A percentile compares a stretch with the other conserved stretches of the same genome.
Evolutionary conservation across 148 eudicot species (phyloP).

Genomic region (Tetragonia tetragonoides): DNA sequence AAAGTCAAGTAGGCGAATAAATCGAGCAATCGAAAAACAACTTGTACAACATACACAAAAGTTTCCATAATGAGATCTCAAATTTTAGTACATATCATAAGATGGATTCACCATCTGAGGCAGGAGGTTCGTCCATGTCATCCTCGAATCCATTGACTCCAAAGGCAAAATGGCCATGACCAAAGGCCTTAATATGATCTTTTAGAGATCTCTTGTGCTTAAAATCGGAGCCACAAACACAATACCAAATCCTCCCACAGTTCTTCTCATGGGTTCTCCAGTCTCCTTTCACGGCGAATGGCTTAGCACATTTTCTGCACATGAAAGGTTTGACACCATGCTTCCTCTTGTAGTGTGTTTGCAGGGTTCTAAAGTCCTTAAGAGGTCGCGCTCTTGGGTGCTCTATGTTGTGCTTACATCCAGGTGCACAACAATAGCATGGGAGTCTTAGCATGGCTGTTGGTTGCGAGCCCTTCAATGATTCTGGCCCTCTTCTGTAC

Average conservation of each 20-base stretch:
- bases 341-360: constrained; percentile 65
- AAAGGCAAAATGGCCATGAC: constrained; percentile 28
- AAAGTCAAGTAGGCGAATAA: too few relatives aligned
- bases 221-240: constrained; percentile 58
- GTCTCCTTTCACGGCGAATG: constrained; percentile 59
- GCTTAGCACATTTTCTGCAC: constrained; percentile 54
- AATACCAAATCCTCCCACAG: constrained; percentile 60
- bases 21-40: not conserved
- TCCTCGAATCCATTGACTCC: constrained; percentile 23
- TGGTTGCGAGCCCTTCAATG: constrained; percentile 52
- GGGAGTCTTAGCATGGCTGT: constrained; percentile 54
- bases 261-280: constrained; percentile 75
- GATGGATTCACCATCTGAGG: constrained; percentile 28
- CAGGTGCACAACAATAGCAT: constrained; percentile 55
- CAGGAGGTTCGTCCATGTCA: constrained; percentile 25
- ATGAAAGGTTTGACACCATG: constrained; percentile 49
- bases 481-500: constrained; percentile 61
- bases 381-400: constrained; percentile 53
- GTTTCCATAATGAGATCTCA: not conserved
- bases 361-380: constrained; percentile 58
- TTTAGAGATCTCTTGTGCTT: constrained; percentile 61
- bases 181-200: constrained; percentile 48
- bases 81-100: constrained; percentile 5
- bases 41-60: not conserved
- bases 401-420: constrained; percentile 60